Evolutionary conservation across 2,329 filamentous ascomycete species (phyloP), one percentile per base, ranked within the genome.

Genomic region (Helotiales sp.): DNA sequence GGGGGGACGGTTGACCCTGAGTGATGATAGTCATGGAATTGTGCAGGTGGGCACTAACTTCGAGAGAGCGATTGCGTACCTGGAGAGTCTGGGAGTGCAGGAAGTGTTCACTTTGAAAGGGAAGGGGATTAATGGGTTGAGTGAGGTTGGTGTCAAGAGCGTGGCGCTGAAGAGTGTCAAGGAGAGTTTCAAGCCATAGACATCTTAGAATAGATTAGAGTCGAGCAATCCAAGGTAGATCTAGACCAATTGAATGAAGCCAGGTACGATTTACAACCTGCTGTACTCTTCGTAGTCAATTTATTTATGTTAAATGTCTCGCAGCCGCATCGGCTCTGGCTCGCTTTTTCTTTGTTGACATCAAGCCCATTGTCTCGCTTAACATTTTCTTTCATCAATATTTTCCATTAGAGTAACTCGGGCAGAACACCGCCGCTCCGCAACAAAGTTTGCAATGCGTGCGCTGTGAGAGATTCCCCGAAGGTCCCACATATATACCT

Each of bases 11-110:
- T 97, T 98, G 79, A 96, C 93, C 62, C 85, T 99, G 73, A 97
- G 93, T 6, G 96, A 99, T 78, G 96, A 99, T 80, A 97, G 93
- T 78, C 96, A 99, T 81, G 92, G 92, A 45, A 86, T 93, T 66
- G 91, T 87, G 1, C 95, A 99, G 77, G 86, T 99, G 5, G 93
- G 89, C n/a, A 89, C 93, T 60, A 95, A 97, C 77, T 98, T 96
- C 80, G 76, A 78, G 54, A 86, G 86, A 47, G 88, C 91, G 5
- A 80, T 96, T 66, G 83, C 86, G 0, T 97, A 92, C 77, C 81
- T 97, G 64, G 84, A 88, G 70, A 84, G 82, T 67, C 80, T 93
- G 13, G 89, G 89, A 4, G 87, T 95, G 28, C 76, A 80, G 34
- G 82, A 88, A 66, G 81, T 96, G 1, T 90, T 67, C 61, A 70